These are phyloP conservation scores for Pyrenophora teres DNA, from an alignment of 2,329 filamentous ascomycete species.

Conservation along the genomic window DNA sequence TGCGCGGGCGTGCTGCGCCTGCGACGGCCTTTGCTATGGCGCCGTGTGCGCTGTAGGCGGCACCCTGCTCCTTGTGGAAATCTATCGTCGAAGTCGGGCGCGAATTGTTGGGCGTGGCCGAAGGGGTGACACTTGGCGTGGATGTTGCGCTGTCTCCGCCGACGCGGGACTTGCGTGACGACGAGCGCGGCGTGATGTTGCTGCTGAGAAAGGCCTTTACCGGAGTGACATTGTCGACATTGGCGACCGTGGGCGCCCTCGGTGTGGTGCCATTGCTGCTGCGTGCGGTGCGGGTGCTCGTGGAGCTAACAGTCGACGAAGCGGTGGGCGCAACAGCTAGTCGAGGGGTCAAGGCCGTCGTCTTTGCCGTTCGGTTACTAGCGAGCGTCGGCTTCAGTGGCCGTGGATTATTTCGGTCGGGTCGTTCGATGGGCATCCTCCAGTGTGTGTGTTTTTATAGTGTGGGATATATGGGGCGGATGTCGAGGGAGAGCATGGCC, in stretches of 20 bases:
- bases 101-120: slow-evolving; percentile 42
- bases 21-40: neutral
- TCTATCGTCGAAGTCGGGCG: slow-evolving; percentile 43
- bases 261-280: slow-evolving; percentile 36
- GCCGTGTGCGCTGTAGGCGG: slow-evolving; percentile 31
- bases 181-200: slow-evolving; percentile 80
- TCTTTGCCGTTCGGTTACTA: slow-evolving; percentile 59
- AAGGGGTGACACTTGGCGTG: slow-evolving; percentile 68
- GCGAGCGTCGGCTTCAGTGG: slow-evolving; percentile 73
- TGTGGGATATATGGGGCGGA: slow-evolving; percentile 18
- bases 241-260: slow-evolving; percentile 39
- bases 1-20: neutral
- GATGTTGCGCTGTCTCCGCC: slow-evolving; percentile 67
- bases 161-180: slow-evolving; percentile 68
- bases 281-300: slow-evolving; percentile 33
- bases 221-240: slow-evolving; percentile 59
- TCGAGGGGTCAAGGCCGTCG: slow-evolving; percentile 64
- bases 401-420: slow-evolving; percentile 57
- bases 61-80: slow-evolving; percentile 35
- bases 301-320: slow-evolving; percentile 35
- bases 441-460: slow-evolving; percentile 19
- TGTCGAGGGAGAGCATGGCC: slow-evolving; percentile 37
- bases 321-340: slow-evolving; percentile 52
- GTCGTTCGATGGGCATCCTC: slow-evolving; percentile 48
- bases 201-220: slow-evolving; percentile 62